These are phyloP conservation scores for Sonneratia alba DNA, from an alignment of 345 rosid genomes.

Conservation along the genomic window DNA sequence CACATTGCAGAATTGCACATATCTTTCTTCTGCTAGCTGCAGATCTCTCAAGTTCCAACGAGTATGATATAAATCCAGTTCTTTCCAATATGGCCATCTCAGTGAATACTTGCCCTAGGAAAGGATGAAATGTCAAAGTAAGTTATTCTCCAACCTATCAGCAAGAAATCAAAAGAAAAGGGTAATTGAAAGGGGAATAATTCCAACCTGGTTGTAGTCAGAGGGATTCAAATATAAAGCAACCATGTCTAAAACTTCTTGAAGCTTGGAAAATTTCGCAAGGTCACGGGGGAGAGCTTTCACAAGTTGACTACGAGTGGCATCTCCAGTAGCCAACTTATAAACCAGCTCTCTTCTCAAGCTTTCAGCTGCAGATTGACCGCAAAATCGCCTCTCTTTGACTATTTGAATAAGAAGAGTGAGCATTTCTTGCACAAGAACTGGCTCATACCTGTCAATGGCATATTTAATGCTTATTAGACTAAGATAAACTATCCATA, in stretches of 20 bases:
- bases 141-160: constrained; percentile 9
- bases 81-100: constrained; percentile 72
- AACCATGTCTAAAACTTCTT: constrained; percentile 64
- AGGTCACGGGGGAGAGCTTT: constrained; percentile 79
- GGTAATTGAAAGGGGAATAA: neutral
- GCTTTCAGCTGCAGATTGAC: constrained; percentile 57
- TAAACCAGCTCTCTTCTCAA: constrained; percentile 80
- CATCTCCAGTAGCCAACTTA: constrained; percentile 83
- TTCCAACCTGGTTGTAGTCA: constrained; percentile 78
- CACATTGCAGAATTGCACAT: constrained; percentile 54
- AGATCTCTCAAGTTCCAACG: constrained; percentile 83
- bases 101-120: constrained; percentile 77
- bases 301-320: constrained; percentile 83
- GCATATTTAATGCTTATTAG: constrained; percentile 9
- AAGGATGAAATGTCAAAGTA: neutral
- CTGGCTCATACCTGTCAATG: constrained; percentile 68
- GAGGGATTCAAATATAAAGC: constrained; percentile 76
- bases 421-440: constrained; percentile 83
- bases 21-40: constrained; percentile 95
- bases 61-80: constrained; percentile 88
- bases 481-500: neutral
- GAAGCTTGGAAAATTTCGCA: constrained; percentile 64
- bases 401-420: constrained; percentile 71
- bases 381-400: constrained; percentile 89
- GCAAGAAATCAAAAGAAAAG: constrained; percentile 4